These are phyloP conservation scores for Fragaria nilgerrensis DNA, from an alignment of 306 rosid species.

Conservation along the genomic window DNA sequence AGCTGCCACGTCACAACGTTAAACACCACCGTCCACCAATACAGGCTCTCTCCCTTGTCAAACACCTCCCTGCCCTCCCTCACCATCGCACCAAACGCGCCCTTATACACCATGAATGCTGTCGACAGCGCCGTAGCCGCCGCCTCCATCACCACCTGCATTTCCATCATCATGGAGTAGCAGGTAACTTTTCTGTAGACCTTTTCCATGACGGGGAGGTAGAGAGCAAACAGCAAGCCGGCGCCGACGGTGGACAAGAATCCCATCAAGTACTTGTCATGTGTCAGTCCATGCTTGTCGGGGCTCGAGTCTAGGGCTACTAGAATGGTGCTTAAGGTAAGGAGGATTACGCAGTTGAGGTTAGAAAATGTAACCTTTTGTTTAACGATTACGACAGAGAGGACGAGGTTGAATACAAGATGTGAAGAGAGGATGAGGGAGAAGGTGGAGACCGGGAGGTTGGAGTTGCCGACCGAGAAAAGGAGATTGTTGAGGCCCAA, in stretches of 20 bases:
- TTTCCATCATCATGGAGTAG: constrained; percentile 72
- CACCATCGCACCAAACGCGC: constrained; percentile 50
- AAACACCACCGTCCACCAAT: constrained; percentile 37
- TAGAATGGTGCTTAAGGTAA: constrained; percentile 52
- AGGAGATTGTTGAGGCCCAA: constrained; percentile 64
- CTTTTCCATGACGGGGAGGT: constrained; percentile 63
- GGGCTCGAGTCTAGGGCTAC: constrained; percentile 40
- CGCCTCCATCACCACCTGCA: constrained; percentile 67
- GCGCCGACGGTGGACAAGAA: constrained; percentile 63
- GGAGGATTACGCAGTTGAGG: constrained; percentile 59
- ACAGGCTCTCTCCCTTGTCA: constrained; percentile 41
- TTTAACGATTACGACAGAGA: constrained; percentile 58
- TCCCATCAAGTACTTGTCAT: constrained; percentile 44
- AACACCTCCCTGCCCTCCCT: constrained; percentile 34
- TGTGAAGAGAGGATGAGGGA: constrained; percentile 62
- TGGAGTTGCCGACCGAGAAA: constrained; percentile 54
- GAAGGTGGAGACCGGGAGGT: constrained; percentile 73
- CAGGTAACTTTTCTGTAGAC: constrained; percentile 48
- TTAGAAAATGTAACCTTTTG: constrained; percentile 63
- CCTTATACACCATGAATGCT: constrained; percentile 34
- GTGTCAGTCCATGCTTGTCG: constrained; percentile 36
- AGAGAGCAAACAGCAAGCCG: constrained; percentile 53
- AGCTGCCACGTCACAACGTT: constrained; percentile 69
- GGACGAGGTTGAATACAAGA: constrained; percentile 55
- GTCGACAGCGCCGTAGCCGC: constrained; percentile 54